Conservation (phyloP, 495 filamentous ascomycete genomes). For the Bacidia gigantensis region DNA sequence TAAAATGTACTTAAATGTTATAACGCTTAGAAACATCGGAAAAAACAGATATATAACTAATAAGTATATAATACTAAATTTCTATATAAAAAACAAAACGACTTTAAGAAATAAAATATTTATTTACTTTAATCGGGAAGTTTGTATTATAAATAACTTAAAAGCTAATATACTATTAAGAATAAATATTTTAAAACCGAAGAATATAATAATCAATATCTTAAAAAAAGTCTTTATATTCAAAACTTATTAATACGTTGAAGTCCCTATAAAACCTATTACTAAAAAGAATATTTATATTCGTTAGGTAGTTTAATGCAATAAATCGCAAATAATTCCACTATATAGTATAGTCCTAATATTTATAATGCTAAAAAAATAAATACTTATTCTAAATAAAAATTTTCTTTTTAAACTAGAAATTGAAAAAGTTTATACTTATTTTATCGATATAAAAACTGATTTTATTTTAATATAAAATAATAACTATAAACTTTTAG, state of each 20-base stretch:
- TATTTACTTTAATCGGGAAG: not conserved
- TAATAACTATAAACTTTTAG: not conserved
- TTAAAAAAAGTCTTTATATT: not conserved
- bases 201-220: not conserved
- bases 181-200: not conserved
- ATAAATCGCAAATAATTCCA: not conserved
- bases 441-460: not conserved
- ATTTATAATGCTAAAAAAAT: not conserved
- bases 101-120: not conserved
- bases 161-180: not conserved
- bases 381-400: not conserved
- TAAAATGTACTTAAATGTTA: slow-evolving; percentile 5
- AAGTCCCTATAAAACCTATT: not conserved
- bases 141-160: not conserved
- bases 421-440: not conserved
- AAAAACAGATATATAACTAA: not conserved
- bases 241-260: not conserved
- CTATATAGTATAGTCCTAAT: not conserved
- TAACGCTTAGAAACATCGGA: not conserved
- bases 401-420: not conserved
- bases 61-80: not conserved
- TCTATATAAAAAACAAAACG: not conserved
- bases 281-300: not conserved
- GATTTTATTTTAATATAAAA: not conserved
- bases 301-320: not conserved